These are phyloP conservation scores for Phaeomoniella chlamydospora DNA, from an alignment of 2,329 filamentous ascomycete genomes.

Conservation along the genomic window DNA sequence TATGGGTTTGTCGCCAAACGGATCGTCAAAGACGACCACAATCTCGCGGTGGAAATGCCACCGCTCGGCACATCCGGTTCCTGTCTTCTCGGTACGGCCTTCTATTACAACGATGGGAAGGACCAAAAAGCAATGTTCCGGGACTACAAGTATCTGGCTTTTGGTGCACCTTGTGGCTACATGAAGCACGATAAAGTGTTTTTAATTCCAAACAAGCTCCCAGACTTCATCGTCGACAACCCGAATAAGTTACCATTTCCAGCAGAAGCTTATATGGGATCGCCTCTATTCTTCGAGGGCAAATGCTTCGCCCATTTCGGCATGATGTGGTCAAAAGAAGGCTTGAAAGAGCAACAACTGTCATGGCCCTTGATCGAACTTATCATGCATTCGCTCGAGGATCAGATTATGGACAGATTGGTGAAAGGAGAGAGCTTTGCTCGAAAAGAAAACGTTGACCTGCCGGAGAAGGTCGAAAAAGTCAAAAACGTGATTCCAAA, in stretches of 20 bases:
- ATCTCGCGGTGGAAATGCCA: slow-evolving; percentile 44
- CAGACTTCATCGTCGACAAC: slow-evolving; percentile 44
- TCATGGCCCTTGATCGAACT: slow-evolving; percentile 56
- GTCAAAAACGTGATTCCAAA: slow-evolving; percentile 35
- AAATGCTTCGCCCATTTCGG: slow-evolving; percentile 58
- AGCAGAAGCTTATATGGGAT: slow-evolving; percentile 51
- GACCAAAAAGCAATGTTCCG: slow-evolving; percentile 37
- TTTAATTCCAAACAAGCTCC: slow-evolving; percentile 47
- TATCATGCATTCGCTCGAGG: slow-evolving; percentile 54
- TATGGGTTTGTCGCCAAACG: slow-evolving; percentile 55
- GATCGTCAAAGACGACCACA: slow-evolving; percentile 43
- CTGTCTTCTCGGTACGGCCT: slow-evolving; percentile 49
- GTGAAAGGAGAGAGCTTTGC: slow-evolving; percentile 36
- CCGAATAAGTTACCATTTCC: slow-evolving; percentile 46
- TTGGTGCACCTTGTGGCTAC: slow-evolving; percentile 49
- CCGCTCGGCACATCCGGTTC: slow-evolving; percentile 46
- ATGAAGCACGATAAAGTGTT: slow-evolving; percentile 62
- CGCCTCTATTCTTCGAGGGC: slow-evolving; percentile 49
- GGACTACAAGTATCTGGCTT: slow-evolving; percentile 50
- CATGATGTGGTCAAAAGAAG: slow-evolving; percentile 54
- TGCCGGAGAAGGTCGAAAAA: slow-evolving; percentile 10
- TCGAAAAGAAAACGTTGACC: slow-evolving; percentile 16
- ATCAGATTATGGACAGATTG: slow-evolving; percentile 46
- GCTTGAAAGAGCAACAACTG: slow-evolving; percentile 38
- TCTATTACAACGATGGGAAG: slow-evolving; percentile 50